Percentiles rank a stretch among this genome's conserved stretches.
Evolutionary conservation across 2,329 filamentous ascomycete genomes (phyloP).

Genomic region (Penicillium brevicompactum): DNA sequence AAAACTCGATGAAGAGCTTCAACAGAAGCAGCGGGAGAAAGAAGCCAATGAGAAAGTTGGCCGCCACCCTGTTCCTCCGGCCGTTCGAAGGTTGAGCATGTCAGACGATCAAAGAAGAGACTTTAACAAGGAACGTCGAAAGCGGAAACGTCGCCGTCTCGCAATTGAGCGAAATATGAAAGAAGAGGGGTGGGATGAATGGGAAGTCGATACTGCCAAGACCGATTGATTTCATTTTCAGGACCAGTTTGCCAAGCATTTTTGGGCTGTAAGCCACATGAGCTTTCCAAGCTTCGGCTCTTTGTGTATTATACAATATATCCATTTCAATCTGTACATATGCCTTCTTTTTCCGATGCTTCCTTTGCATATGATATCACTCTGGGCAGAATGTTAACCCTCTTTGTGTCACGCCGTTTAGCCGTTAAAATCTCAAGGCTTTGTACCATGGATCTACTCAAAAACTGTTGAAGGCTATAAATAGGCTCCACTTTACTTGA

Average conservation of each 20-base stretch:
- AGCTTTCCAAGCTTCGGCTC: neutral
- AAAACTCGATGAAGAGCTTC: slow-evolving; percentile 6
- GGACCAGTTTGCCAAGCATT: neutral
- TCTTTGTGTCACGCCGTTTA: neutral
- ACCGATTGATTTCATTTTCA: neutral
- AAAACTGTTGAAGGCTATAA: slow-evolving; percentile 4
- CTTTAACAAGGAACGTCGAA: slow-evolving; percentile 23
- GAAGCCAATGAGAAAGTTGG: neutral
- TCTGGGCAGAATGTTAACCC: neutral
- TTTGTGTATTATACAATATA: neutral
- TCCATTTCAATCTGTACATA: neutral
- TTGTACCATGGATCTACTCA: neutral
- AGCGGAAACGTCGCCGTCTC: slow-evolving; percentile 21
- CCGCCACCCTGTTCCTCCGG: slow-evolving; percentile 5
- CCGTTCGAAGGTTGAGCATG: slow-evolving; percentile 8
- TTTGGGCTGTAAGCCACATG: neutral
- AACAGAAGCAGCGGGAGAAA: neutral
- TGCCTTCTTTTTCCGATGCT: no score
- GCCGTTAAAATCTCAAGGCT: neutral
- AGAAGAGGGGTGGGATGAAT: slow-evolving; percentile 26
- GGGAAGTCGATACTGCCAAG: slow-evolving; percentile 7
- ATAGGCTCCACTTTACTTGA: slow-evolving; percentile 9
- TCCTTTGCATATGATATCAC: neutral
- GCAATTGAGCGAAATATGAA: slow-evolving; percentile 20
- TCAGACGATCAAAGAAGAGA: slow-evolving; percentile 16